Evolutionary conservation across 441 rosid genomes (phyloP), one percentile per base, ranked within the genome.

Genomic region (Mallotus repandus): DNA sequence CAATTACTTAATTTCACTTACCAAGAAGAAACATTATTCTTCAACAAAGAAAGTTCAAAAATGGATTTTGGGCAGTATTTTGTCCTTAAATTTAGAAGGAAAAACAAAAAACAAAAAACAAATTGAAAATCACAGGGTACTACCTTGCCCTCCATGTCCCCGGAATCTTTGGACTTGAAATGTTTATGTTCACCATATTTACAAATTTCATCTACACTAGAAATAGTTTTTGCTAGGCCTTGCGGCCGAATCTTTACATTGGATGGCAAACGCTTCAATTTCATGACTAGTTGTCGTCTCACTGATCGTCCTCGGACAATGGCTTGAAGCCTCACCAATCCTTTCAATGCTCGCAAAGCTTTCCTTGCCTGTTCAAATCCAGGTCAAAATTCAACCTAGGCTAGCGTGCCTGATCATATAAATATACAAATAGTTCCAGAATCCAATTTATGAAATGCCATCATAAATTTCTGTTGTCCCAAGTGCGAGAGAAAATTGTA

Each of bases 241-340:
- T 76, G 78, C 38, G 82, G 70, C 46, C 65, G 85, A 74, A 54
- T 74, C 71, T 82, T 76, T 53, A 48, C 54, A 60, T 61, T 80
- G 21, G 79, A 79, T 11, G 78, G 77, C 55, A 72, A 76, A 70
- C 64, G 63, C 70, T 86, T 81, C 74, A 78, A 2, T 35, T 54
- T 73, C 70, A 25, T 59, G 54, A 65, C 63, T 32, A 75, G 43
- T 63, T 78, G 79, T 60, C 89, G 83, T 70, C 99, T 87, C 71
- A 84, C 93, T 50, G 86, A 89, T 81, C 77, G 76, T 18, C 98
- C 99, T n/a, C 98, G 94, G 45, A 84, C 88, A 64, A 92, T 81
- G 22, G 98, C 97, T 88, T 95, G 99, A 55, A 95, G 92, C 86
- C 79, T 89, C 78, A 92, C 97, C 18, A 92, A 62, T 71, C 96